phyloP scores from a whole-genome alignment of 2,329 filamentous ascomycete species.

The Fusarium sp. region DNA sequence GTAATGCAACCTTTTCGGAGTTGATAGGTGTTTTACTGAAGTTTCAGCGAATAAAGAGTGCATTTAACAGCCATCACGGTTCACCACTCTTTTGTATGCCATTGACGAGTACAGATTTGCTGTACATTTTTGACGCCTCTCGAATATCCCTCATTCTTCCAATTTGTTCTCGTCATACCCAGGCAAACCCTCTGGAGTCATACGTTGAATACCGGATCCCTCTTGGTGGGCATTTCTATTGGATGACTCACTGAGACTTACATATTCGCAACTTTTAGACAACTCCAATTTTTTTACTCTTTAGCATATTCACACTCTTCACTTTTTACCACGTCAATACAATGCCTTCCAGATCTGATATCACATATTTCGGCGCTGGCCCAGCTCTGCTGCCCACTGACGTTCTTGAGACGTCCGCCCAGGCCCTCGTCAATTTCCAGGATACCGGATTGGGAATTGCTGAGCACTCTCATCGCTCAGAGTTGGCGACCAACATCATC shows the following conservation, averaged over 20 bases:
- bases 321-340: conserved; percentile 15
- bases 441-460: conserved; percentile 85
- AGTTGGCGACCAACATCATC: conserved; percentile 81
- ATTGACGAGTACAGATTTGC: conserved; percentile 6
- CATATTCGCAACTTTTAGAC: conserved; percentile 17
- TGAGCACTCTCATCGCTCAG: conserved; percentile 90
- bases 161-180: neutral
- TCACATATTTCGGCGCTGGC: conserved; percentile 90
- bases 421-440: conserved; percentile 84
- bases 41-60: conserved; percentile 34
- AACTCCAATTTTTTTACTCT: conserved; percentile 30
- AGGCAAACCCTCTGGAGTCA: conserved; percentile 21
- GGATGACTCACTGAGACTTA: conserved; percentile 40
- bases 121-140: neutral
- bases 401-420: conserved; percentile 80
- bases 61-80: conserved; percentile 23
- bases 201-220: conserved; percentile 28
- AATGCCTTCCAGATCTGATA: conserved; percentile 80
- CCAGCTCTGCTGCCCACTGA: conserved; percentile 86
- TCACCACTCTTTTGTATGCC: conserved; percentile 8
- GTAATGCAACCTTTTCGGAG: neutral
- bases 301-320: conserved; percentile 21
- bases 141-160: conserved; percentile 8
- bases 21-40: conserved; percentile 14
- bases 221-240: conserved; percentile 39